Conservation (phyloP, 2,329 filamentous ascomycete genomes). For the Shiraia bambusicola region DNA sequence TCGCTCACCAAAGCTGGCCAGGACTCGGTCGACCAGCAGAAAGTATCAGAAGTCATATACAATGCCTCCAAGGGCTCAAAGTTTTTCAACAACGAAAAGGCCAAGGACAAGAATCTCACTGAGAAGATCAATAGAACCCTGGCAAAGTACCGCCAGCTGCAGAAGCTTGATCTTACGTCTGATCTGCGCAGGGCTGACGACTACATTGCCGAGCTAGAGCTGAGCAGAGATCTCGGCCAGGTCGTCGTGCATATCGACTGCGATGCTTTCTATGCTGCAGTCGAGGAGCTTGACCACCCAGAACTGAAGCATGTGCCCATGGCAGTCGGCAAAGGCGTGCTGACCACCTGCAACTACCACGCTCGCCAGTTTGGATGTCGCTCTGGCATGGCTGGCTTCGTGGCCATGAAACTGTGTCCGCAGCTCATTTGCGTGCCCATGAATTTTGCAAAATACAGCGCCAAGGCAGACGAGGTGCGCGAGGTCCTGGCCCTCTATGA, state of each 20-base stretch:
- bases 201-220: conserved; percentile 76
- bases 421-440: conserved; percentile 77
- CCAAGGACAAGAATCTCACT: conserved; percentile 77
- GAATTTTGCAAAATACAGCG: conserved; percentile 87
- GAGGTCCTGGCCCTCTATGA: conserved; percentile 85
- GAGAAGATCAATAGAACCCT: conserved; percentile 82
- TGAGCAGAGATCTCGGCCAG: conserved; percentile 77
- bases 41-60: conserved; percentile 96
- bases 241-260: conserved; percentile 90
- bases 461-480: conserved; percentile 86
- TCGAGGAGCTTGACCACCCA: conserved; percentile 74
- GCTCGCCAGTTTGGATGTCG: conserved; percentile 88
- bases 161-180: conserved; percentile 70
- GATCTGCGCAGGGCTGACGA: conserved; percentile 78
- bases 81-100: conserved; percentile 90
- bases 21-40: conserved; percentile 87
- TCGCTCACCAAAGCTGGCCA: conserved; percentile 93
- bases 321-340: conserved; percentile 76
- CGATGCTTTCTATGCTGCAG: conserved; percentile 95
- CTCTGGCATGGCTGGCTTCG: conserved; percentile 94
- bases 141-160: conserved; percentile 71
- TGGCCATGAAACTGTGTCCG: conserved; percentile 91
- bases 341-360: conserved; percentile 81
- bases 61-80: conserved; percentile 95
- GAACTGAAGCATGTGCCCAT: conserved; percentile 86